Evolutionary conservation across 192 early-diverging fungal species (phyloP), one percentile per base, ranked within the genome.

Genomic region (Coemansia sp.): DNA sequence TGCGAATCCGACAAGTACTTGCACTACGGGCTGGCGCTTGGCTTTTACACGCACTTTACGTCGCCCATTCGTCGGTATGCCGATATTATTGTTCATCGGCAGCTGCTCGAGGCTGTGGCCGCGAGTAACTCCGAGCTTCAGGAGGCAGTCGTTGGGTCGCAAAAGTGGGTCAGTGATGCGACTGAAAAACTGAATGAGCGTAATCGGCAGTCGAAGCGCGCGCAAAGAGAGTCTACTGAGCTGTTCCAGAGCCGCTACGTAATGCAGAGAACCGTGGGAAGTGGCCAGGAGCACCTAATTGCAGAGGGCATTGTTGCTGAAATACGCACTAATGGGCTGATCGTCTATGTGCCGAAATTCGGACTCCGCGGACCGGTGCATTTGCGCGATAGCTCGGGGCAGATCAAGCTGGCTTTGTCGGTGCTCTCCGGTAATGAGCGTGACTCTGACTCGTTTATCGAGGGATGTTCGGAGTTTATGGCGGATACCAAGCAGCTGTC

Each of bases 31-130:
- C 69, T 92, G 61, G 91, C 91, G 1, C 68, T 90, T 39, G 87
- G 85, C 6, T 87, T 80, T 58, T 92, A 92, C 68, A 92, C 91
- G n/a, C 91, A 92, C 67, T 92, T 91, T 71, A 92, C 91, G 66
- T 88, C 88, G 7, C 91, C 91, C 5, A 92, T 92, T 65, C 89
- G 91, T 59, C 83, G 90, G 45, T 93, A 93, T 73, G 90, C 91
- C 23, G 91, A 93, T 71, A 48, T 93, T n/a, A 76, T 92, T 7
- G 91, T 90, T 21, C 91, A 93, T 62, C 70, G 91, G 8, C 88
- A 91, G 71, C 62, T 93, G 16, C 70, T 90, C 28, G 77, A 71
- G 2, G 83, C 84, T 18, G 60, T 89, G 2, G 59, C 65, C 1
- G 71, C 21, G 5, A 5, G 50, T 1, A 36, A 59, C 37, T 21